Conservation (phyloP, 2,329 filamentous ascomycete species). For the Apiospora malaysiana region DNA sequence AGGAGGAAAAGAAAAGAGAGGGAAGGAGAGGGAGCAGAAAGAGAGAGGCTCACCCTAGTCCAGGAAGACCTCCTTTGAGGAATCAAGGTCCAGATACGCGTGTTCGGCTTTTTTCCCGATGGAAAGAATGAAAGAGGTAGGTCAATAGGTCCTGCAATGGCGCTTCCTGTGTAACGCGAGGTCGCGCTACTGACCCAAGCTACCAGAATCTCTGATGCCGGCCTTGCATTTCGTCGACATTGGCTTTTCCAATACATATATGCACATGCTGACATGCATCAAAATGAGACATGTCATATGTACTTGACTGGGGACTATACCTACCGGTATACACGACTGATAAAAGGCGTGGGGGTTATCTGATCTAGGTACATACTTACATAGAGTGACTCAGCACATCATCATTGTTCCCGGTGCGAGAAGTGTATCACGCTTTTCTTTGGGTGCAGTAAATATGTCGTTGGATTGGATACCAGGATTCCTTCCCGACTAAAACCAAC, state of each 20-base stretch:
- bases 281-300: not conserved
- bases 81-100: not conserved
- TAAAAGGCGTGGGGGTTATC: not conserved
- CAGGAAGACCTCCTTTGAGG: not conserved
- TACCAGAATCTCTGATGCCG: not conserved
- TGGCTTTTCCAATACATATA: not conserved
- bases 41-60: not conserved
- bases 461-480: not conserved
- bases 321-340: not conserved
- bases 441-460: not conserved
- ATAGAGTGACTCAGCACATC: not conserved
- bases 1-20: not conserved
- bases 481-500: not conserved
- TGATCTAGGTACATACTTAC: not conserved
- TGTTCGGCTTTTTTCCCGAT: not conserved
- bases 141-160: not conserved
- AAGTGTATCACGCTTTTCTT: not conserved
- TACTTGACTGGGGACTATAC: not conserved
- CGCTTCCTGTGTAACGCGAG: not conserved
- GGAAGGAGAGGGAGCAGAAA: not conserved
- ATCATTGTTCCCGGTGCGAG: not conserved
- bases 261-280: not conserved
- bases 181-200: not conserved
- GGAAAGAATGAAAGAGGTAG: not conserved
- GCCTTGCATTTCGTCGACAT: not conserved